These are phyloP conservation scores for Nakaseomyces sp. DNA, from an alignment of 1,139 yeast species.

Conservation along the genomic window DNA sequence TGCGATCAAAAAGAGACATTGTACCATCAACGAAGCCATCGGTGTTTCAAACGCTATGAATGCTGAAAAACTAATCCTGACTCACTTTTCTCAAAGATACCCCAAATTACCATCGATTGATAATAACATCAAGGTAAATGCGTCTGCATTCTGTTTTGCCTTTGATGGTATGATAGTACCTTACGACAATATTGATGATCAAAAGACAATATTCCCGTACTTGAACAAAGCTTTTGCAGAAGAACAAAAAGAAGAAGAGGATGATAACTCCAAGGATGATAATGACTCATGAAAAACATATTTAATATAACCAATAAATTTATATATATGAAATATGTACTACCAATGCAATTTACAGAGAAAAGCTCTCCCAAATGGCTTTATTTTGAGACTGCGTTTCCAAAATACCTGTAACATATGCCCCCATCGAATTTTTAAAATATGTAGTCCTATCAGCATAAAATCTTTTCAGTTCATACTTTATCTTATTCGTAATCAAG, in stretches of 20 bases:
- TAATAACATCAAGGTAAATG: conserved; percentile 24
- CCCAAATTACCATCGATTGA: conserved; percentile 49
- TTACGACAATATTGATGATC: conserved; percentile 37
- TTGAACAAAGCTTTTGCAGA: conserved; percentile 28
- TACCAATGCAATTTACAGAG: background rate
- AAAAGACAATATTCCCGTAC: conserved; percentile 23
- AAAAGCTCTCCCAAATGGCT: background rate
- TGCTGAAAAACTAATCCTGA: conserved; percentile 61
- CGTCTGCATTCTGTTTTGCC: conserved; percentile 40
- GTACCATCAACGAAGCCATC: conserved; percentile 87
- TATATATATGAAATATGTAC: background rate
- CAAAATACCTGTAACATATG: background rate
- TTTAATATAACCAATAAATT: background rate
- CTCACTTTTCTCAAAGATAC: conserved; percentile 90
- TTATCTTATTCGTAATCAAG: background rate
- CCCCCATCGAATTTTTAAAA: conserved; percentile 1
- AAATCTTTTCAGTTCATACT: background rate
- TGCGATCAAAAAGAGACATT: conserved; percentile 74
- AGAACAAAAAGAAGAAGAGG: conserved; percentile 24
- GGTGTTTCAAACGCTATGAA: conserved; percentile 61
- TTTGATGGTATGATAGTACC: conserved; percentile 54
- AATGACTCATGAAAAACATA: background rate
- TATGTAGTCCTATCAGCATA: background rate
- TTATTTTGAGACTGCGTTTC: background rate
- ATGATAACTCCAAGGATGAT: conserved; percentile 11